phyloP scores from a whole-genome alignment of 306 rosid genomes.

The Fragaria nilgerrensis region DNA sequence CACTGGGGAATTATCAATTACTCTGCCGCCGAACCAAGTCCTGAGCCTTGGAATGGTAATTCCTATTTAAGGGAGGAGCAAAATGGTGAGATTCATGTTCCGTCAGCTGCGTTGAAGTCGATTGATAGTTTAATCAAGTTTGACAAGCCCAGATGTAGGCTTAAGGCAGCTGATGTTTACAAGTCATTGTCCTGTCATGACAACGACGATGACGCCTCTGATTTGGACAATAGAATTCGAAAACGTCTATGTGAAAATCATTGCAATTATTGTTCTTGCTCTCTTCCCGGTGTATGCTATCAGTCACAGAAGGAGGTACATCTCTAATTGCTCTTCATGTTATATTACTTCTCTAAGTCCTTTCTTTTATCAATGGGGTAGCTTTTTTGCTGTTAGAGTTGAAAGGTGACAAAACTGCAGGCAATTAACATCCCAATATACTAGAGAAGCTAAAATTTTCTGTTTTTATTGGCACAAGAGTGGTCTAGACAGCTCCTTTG shows the following conservation, averaged over 20 bases:
- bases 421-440: conserved; percentile 3
- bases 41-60: conserved; percentile 44
- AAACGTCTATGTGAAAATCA: conserved; percentile 86
- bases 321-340: conserved; percentile 6
- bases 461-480: neutral
- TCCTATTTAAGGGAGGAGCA: conserved; percentile 73
- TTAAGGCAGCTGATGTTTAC: conserved; percentile 71
- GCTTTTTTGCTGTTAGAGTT: conserved; percentile 21
- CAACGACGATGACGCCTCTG: conserved; percentile 45
- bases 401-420: conserved; percentile 24
- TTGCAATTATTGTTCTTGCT: conserved; percentile 75
- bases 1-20: conserved; percentile 97
- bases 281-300: conserved; percentile 69
- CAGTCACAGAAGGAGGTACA: conserved; percentile 98
- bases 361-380: conserved; percentile 14
- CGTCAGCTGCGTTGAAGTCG: conserved; percentile 76
- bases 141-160: conserved; percentile 85
- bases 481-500: neutral
- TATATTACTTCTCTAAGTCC: conserved; percentile 8
- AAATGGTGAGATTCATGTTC: conserved; percentile 83
- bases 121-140: conserved; percentile 89
- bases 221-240: conserved; percentile 82
- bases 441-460: neutral
- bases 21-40: conserved; percentile 57
- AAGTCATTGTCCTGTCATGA: conserved; percentile 39